Base-by-base conservation (phyloP, 2,329 filamentous ascomycete species). In the Phaeophleospora eucalypticola region DNA sequence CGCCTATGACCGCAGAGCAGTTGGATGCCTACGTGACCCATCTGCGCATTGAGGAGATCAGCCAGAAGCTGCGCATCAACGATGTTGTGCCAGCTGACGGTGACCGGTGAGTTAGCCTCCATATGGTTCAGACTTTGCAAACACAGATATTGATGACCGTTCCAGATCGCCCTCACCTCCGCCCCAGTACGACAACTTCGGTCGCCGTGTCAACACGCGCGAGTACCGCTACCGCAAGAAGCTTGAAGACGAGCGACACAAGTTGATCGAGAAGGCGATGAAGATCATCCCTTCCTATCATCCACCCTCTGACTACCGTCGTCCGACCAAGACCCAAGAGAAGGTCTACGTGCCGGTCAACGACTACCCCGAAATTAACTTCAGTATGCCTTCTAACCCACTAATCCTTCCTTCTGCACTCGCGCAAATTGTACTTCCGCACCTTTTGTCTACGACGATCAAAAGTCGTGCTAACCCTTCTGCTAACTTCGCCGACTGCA, bases 311-410 rank as follows among this genome's bases (percentile, higher is more conserved):
- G 93, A 98, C 71, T 98, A 98, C 72, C 89, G 93, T 71, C 88
- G 93, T 65, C 93, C 93, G 54, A 97, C 91, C 70, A 98, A 98
- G 86, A 98, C 93, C 68, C 93, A 98, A 75, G 93, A 98, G 80
- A 98, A 98, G 80, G 94, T 98, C 86, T 98, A 98, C 71, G 93
- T 98, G 71, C 93, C 93, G 70, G 93, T 98, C 77, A 98, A 98
- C 82, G 93, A 98, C 74, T 98, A 98, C 72, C 93, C 93, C 80
- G 93, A 98, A 74, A 97, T 98, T 84, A 98, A 98, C 86, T 98
- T 98, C 89, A 98, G 93, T 98, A 96, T 91, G 91, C 91, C 93
- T 90, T 85, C 90, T 95, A 95, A 95, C 89, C 89, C 89, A 89
- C 68, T 69, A 68, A 70, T 65, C 58, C 67, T 65, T 75, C 61